Evolutionary conservation across 768 basidiomycete genomes (phyloP).

Genomic region (Galerina sulciceps): DNA sequence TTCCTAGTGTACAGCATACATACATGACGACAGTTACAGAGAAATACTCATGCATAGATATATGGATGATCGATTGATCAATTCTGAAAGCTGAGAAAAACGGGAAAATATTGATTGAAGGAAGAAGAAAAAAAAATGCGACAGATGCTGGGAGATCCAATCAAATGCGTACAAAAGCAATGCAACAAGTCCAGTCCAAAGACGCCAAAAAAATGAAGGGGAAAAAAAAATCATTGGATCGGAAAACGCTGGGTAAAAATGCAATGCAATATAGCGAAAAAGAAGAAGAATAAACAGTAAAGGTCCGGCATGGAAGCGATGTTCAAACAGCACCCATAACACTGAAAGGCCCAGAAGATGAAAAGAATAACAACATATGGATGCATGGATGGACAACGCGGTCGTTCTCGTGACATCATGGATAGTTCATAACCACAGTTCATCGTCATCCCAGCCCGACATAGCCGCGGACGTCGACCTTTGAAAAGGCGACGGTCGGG

Average conservation of each 20-base stretch:
- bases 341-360: slow-evolving; percentile 1
- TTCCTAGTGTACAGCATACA: slow-evolving; percentile 25
- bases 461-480: slow-evolving; percentile 85
- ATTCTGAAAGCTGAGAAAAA: slow-evolving; percentile 20
- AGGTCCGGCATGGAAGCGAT: slow-evolving; percentile 20
- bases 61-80: slow-evolving; percentile 16
- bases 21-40: slow-evolving; percentile 12
- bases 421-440: slow-evolving; percentile 2
- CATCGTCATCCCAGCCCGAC: slow-evolving; percentile 51
- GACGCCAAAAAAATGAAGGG: slow-evolving; percentile 7
- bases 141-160: slow-evolving; percentile 22
- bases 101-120: slow-evolving; percentile 25
- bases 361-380: slow-evolving; percentile 10
- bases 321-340: slow-evolving; percentile 2
- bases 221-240: not conserved
- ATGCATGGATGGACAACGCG: slow-evolving; percentile 12
- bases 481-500: slow-evolving; percentile 82
- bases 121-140: slow-evolving; percentile 14
- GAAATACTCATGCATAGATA: not conserved
- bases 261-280: slow-evolving; percentile 1
- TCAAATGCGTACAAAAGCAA: slow-evolving; percentile 23
- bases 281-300: slow-evolving; percentile 16
- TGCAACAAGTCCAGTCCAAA: slow-evolving; percentile 26
- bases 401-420: slow-evolving; percentile 2
- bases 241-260: not conserved